These are phyloP conservation scores for Cladosporium sp. DNA, from an alignment of 2,329 filamentous ascomycete species.

Conservation along the genomic window DNA sequence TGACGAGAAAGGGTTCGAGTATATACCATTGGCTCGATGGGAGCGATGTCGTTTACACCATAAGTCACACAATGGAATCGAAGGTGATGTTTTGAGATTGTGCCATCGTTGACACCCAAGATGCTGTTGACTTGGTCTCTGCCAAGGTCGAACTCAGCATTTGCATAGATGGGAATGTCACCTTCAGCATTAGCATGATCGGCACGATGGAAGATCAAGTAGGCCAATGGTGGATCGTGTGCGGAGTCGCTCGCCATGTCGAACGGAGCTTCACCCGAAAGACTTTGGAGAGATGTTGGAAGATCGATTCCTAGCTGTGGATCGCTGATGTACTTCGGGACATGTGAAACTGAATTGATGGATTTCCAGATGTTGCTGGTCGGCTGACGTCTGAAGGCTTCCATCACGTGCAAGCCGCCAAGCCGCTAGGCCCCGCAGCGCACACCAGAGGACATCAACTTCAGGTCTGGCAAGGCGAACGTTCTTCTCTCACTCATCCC, in stretches of 20 bases:
- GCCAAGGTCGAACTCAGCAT: conserved; percentile 34
- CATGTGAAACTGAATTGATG: conserved; percentile 4
- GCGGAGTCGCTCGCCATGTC: neutral
- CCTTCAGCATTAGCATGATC: neutral
- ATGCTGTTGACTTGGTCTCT: conserved; percentile 27
- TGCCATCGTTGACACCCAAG: conserved; percentile 32
- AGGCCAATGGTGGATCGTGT: neutral
- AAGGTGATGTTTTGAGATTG: conserved; percentile 49
- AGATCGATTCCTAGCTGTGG: conserved; percentile 4
- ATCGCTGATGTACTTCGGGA: conserved; percentile 16
- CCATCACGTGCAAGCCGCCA: conserved; percentile 12
- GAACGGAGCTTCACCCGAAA: conserved; percentile 5
- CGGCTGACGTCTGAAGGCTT: conserved; percentile 13
- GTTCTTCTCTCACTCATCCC: conserved; percentile 17
- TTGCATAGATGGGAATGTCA: conserved; percentile 13
- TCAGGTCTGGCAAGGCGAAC: neutral
- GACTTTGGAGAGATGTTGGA: neutral
- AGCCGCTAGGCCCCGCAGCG: conserved; percentile 12
- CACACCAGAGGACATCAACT: conserved; percentile 12
- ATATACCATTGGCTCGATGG: conserved; percentile 49
- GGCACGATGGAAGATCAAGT: neutral
- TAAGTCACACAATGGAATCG: conserved; percentile 49
- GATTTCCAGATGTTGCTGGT: neutral
- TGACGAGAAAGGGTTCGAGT: conserved; percentile 49
- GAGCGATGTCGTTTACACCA: conserved; percentile 38